These are phyloP conservation scores for Aspergillus glaucus DNA, from an alignment of 2,329 filamentous ascomycete species.

Conservation along the genomic window DNA sequence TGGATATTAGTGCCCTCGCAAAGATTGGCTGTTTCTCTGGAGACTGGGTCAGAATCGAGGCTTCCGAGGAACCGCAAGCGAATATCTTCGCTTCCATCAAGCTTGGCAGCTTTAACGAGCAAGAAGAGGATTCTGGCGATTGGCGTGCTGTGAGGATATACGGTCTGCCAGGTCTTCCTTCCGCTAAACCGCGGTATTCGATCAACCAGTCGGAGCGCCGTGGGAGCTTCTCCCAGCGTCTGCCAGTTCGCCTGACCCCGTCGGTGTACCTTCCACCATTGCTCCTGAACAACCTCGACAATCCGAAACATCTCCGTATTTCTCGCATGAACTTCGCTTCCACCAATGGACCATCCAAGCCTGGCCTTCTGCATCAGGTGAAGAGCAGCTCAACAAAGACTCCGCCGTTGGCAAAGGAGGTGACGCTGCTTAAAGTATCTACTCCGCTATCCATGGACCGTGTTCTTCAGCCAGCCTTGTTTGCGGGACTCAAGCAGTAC, in stretches of 20 bases:
- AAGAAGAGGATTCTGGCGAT: constrained; percentile 55
- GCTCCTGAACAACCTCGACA: constrained; percentile 76
- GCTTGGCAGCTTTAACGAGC: constrained; percentile 44
- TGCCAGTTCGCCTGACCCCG: constrained; percentile 48
- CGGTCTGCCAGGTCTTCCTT: constrained; percentile 64
- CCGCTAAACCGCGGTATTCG: constrained; percentile 51
- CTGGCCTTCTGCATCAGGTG: constrained; percentile 50
- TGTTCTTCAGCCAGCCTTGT: constrained; percentile 74
- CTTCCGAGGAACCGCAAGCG: constrained; percentile 61
- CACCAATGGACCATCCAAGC: constrained; percentile 44
- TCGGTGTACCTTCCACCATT: constrained; percentile 75
- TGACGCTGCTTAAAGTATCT: constrained; percentile 80
- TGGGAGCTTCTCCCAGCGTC: constrained; percentile 49
- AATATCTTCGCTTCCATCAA: constrained; percentile 57
- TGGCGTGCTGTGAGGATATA: constrained; percentile 88
- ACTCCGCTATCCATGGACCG: constrained; percentile 84
- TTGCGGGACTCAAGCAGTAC: constrained; percentile 79
- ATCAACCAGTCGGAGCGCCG: constrained; percentile 47
- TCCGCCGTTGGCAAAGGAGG: constrained; percentile 64
- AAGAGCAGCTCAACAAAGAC: constrained; percentile 41
- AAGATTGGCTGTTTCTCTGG: constrained; percentile 95
- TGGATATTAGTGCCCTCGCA: constrained; percentile 77
- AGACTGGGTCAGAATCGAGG: constrained; percentile 87
- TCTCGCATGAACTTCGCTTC: constrained; percentile 48
- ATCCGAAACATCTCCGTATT: constrained; percentile 70